Evolutionary conservation across 768 basidiomycete genomes (phyloP).

Genomic region (Mycena metata): DNA sequence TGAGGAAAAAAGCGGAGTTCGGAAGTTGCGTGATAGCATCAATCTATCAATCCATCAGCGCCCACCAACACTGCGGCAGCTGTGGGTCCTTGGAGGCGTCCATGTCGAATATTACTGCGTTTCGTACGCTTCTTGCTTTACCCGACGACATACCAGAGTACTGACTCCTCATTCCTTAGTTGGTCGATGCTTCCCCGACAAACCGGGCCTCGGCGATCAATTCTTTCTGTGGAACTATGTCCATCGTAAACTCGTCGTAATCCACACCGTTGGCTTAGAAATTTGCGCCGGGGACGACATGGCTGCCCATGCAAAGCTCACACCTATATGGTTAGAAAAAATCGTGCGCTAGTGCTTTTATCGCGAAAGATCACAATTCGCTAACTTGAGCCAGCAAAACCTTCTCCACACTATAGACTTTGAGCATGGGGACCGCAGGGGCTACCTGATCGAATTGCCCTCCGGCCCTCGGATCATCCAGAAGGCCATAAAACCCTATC

Average conservation of each 20-base stretch:
- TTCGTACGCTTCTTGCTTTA: background rate
- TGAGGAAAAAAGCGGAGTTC: background rate
- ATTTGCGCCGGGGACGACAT: background rate
- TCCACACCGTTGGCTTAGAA: conserved; percentile 12
- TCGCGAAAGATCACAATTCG: background rate
- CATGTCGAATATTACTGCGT: no score
- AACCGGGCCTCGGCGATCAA: background rate
- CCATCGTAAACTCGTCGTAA: background rate
- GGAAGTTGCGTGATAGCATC: background rate
- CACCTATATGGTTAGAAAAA: conserved; percentile 1
- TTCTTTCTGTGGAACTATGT: conserved; percentile 18
- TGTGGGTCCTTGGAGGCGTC: no score
- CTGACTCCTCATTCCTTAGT: background rate
- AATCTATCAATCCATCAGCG: background rate
- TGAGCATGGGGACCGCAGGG: background rate
- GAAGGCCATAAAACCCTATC: background rate
- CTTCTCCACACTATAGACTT: conserved; percentile 27
- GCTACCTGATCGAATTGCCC: conserved; percentile 17
- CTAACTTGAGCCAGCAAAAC: conserved; percentile 12
- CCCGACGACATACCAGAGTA: background rate
- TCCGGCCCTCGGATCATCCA: conserved; percentile 29
- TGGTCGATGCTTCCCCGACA: background rate
- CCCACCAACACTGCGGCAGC: no score
- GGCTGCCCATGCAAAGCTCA: background rate
- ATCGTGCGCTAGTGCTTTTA: conserved; percentile 4